Evolutionary conservation across 257 asterid genomes (phyloP).

Genomic region (Henckelia pumila): DNA sequence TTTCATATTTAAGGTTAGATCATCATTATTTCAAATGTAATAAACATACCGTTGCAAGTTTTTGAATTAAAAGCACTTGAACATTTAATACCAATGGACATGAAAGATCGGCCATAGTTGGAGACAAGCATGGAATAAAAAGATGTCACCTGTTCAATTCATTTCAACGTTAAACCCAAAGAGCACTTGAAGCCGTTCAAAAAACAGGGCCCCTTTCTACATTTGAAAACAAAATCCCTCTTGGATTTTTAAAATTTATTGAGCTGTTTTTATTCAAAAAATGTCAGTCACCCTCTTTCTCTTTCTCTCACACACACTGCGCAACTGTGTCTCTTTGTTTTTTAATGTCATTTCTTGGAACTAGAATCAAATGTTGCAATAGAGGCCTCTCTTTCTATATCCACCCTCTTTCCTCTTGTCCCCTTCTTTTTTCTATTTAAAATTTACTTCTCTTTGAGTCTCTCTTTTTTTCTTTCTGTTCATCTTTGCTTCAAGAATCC

Average conservation of each 20-base stretch:
- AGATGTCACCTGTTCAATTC: not conserved
- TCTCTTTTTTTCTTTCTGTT: constrained; percentile 13
- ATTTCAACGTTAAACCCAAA: not conserved
- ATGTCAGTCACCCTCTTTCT: constrained; percentile 17
- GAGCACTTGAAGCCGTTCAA: not conserved
- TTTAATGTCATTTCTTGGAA: constrained; percentile 54
- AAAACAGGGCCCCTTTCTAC: not conserved
- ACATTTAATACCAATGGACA: not conserved
- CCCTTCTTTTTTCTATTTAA: constrained; percentile 1
- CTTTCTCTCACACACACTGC: constrained; percentile 31
- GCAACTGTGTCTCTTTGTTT: constrained; percentile 35
- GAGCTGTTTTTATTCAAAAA: not conserved
- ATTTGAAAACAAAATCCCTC: not conserved
- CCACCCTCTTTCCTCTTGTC: constrained; percentile 31
- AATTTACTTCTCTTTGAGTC: constrained; percentile 8
- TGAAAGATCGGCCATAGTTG: not conserved
- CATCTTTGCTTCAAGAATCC: constrained; percentile 16
- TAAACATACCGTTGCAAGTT: not conserved
- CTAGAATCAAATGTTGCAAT: constrained; percentile 38
- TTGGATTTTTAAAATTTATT: not conserved
- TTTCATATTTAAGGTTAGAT: too few species aligned
- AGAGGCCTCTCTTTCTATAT: constrained; percentile 50
- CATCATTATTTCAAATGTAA: too few species aligned
- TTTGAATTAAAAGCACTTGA: not conserved
- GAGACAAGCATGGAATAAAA: not conserved